Conservation (phyloP, 2,329 filamentous ascomycete species). For the Alternaria conjuncta region DNA sequence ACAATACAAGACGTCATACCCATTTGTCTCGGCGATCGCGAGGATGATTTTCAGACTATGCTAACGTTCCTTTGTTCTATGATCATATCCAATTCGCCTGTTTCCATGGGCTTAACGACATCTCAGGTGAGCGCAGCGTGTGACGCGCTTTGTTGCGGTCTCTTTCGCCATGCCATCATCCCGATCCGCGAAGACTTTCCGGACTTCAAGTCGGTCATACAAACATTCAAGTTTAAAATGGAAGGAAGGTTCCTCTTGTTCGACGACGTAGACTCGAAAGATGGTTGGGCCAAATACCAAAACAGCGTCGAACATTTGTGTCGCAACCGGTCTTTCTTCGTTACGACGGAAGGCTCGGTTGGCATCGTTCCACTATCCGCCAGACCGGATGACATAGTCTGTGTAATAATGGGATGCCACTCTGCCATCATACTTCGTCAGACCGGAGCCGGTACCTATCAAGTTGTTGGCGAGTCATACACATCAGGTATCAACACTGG, state of each 20-base stretch:
- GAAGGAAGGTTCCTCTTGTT: no score
- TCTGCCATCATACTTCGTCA: neutral
- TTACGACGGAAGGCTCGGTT: neutral
- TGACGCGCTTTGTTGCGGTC: neutral
- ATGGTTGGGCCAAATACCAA: neutral
- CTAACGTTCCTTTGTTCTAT: no score
- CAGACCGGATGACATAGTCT: neutral
- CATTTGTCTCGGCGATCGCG: rapidly evolving
- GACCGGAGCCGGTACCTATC: rapidly evolving
- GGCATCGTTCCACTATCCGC: neutral
- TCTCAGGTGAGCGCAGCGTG: neutral
- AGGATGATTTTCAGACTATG: rapidly evolving
- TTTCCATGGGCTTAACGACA: no score
- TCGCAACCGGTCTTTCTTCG: neutral
- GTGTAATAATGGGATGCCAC: rapidly evolving
- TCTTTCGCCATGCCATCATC: rapidly evolving
- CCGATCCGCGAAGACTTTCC: rapidly evolving
- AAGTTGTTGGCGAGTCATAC: neutral
- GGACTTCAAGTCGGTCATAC: neutral
- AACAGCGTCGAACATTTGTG: rapidly evolving
- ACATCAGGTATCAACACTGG: rapidly evolving
- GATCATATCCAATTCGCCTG: no score
- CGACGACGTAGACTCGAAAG: no score
- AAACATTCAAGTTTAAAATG: neutral
- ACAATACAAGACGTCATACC: rapidly evolving